Evolutionary conservation across 164 flowering plant genomes (phyloP).

Genomic region (Kingdonia uniflora): DNA sequence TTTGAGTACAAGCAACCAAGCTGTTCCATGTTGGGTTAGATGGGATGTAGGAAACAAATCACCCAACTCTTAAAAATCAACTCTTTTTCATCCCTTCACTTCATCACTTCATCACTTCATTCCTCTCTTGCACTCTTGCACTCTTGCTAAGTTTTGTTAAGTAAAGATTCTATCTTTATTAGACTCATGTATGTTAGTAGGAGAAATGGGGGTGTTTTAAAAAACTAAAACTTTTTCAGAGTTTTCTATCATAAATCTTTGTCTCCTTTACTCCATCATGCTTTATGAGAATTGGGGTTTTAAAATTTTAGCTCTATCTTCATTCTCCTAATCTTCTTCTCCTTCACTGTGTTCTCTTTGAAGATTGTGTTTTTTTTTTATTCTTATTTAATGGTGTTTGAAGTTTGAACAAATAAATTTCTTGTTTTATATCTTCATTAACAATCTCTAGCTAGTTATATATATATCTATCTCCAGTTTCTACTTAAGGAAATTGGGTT

Average conservation of each 20-base stretch:
- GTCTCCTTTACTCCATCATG: not conserved
- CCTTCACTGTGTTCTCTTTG: not conserved
- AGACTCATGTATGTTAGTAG: too few relatives aligned
- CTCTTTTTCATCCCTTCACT: too few relatives aligned
- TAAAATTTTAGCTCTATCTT: not conserved
- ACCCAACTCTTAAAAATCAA: not conserved
- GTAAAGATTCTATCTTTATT: too few relatives aligned
- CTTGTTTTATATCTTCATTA: too few relatives aligned
- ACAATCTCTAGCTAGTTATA: too few relatives aligned
- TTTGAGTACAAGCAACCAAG: conserved; percentile 14
- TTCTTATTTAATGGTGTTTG: too few relatives aligned
- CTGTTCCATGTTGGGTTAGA: conserved; percentile 20
- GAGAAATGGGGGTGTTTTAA: not conserved
- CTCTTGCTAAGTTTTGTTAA: not conserved
- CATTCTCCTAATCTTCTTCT: not conserved
- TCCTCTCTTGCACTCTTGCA: too few relatives aligned
- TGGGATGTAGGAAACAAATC: conserved; percentile 28
- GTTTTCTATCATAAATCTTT: not conserved
- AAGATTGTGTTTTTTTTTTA: too few relatives aligned
- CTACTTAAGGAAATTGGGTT: too few relatives aligned
- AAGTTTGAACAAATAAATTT: too few relatives aligned
- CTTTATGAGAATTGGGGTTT: not conserved
- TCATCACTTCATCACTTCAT: too few relatives aligned
- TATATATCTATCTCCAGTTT: too few relatives aligned
- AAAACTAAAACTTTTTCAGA: not conserved